Evolutionary conservation across 257 asterid species (phyloP).

Genomic region (Petrea volubilis): DNA sequence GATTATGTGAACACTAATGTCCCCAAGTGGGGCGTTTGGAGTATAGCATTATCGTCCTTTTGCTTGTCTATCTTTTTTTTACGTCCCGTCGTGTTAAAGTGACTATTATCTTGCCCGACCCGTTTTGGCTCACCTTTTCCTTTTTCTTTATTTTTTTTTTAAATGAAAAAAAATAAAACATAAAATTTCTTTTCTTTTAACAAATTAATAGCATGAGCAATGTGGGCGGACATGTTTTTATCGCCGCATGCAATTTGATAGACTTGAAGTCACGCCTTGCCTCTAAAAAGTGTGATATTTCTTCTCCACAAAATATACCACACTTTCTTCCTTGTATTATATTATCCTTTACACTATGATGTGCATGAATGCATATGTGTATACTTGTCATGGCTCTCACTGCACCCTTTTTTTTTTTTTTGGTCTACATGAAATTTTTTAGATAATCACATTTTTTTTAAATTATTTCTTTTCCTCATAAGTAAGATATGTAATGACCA

Average conservation of each 20-base stretch:
- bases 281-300: not conserved
- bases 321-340: not conserved
- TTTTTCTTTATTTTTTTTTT: no score
- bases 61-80: conserved; percentile 1
- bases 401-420: no score
- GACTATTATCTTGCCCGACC: conserved; percentile 30
- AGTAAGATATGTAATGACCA: no score
- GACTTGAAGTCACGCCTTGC: conserved; percentile 22
- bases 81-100: conserved; percentile 22
- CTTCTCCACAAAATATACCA: not conserved
- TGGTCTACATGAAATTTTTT: no score
- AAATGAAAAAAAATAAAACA: no score
- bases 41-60: conserved; percentile 17
- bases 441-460: no score
- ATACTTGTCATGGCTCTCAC: not conserved
- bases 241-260: not conserved
- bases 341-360: not conserved
- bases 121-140: not conserved
- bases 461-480: no score
- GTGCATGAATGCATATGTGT: not conserved
- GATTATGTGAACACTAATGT: no score
- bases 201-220: no score
- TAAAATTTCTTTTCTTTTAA: not conserved
- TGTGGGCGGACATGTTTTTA: not conserved
- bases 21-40: not conserved